These are phyloP conservation scores for Penstemon barbatus DNA, from an alignment of 257 asterid species.

Conservation along the genomic window DNA sequence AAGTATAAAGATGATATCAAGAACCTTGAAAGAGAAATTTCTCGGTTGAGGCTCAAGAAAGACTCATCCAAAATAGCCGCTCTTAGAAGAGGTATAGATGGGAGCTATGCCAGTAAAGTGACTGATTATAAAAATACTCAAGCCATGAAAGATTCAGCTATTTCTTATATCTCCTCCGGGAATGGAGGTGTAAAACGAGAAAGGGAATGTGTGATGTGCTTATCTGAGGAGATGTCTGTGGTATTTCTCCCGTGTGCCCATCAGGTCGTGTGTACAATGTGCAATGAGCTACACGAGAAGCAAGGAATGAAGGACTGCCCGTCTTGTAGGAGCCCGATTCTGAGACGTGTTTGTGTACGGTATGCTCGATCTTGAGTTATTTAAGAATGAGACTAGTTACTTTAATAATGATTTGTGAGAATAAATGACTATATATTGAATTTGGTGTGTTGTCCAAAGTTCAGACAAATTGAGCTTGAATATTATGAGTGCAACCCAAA, in stretches of 20 bases:
- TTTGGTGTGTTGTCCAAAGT: constrained; percentile 32
- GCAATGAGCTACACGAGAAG: constrained; percentile 95
- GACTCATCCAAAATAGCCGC: constrained; percentile 89
- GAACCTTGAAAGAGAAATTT: constrained; percentile 70
- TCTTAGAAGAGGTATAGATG: constrained; percentile 73
- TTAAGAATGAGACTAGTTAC: constrained; percentile 30
- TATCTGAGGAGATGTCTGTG: constrained; percentile 93
- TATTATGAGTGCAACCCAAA: constrained; percentile 25
- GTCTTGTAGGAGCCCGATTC: constrained; percentile 84
- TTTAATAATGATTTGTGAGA: constrained; percentile 46
- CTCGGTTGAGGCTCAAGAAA: constrained; percentile 67
- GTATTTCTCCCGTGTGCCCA: constrained; percentile 97
- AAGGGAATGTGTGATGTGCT: constrained; percentile 93
- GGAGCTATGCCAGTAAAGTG: constrained; percentile 65
- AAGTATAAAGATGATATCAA: constrained; percentile 68
- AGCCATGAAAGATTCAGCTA: constrained; percentile 36
- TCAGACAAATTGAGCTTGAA: constrained; percentile 31
- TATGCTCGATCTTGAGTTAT: constrained; percentile 47
- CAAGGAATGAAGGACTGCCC: constrained; percentile 99
- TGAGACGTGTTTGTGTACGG: constrained; percentile 78
- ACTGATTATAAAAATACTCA: constrained; percentile 36
- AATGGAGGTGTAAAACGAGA: constrained; percentile 78
- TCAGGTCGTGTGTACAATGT: constrained; percentile 76
- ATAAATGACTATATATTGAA: constrained; percentile 43
- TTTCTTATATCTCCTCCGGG: constrained; percentile 42